Percentiles rank a stretch among this genome's conserved stretches.
phyloP scores from a whole-genome alignment of 2,329 filamentous ascomycete species.

The Xylaria sp. region DNA sequence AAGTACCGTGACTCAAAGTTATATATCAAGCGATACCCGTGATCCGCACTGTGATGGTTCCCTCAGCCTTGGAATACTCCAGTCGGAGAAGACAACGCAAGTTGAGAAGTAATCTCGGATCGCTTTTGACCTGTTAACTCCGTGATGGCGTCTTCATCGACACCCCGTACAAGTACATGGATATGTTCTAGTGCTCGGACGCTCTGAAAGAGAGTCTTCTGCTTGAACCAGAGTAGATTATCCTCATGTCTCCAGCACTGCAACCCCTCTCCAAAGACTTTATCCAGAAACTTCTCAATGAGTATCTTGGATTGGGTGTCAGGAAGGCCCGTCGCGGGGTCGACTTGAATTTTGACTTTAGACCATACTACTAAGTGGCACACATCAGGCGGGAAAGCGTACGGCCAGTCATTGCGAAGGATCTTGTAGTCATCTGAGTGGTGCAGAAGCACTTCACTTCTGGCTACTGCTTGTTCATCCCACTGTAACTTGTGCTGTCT shows the following conservation, averaged over 20 bases:
- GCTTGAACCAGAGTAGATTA: conserved; percentile 2
- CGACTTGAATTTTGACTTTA: not conserved
- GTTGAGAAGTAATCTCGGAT: not conserved
- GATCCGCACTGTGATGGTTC: not conserved
- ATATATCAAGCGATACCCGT: not conserved
- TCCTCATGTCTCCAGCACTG: not conserved
- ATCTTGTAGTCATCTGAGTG: not conserved
- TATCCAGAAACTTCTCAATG: not conserved
- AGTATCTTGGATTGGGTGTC: not conserved
- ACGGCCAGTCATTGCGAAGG: conserved; percentile 3
- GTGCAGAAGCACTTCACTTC: not conserved
- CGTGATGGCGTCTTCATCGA: not conserved
- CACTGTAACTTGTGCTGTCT: not conserved
- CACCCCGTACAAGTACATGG: not conserved
- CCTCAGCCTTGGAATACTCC: not conserved
- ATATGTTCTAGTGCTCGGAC: not conserved
- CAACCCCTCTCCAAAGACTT: not conserved
- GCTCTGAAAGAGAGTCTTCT: not conserved
- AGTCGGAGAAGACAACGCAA: not conserved
- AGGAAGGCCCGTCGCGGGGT: not conserved
- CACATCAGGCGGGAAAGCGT: not conserved
- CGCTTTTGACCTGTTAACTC: not conserved
- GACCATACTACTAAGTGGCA: not conserved
- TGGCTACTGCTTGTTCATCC: not conserved
- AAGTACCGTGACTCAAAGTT: not conserved